A percentile compares a stretch with the other conserved stretches of the same genome.
phyloP scores from a whole-genome alignment of 306 rosid species.

The Malus domestica region ASM211411v1 NC_041789.1:32208501-32209000 shows the following conservation, averaged over 20 bases:
- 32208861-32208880: conserved; percentile 66
- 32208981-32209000: conserved; percentile 84
- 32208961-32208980: conserved; percentile 50
- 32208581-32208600: conserved; percentile 29
- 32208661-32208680: too few species aligned
- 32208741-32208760: too few species aligned
- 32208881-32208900: conserved; percentile 37
- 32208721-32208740: too few species aligned
- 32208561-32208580: conserved; percentile 36
- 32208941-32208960: conserved; percentile 29
- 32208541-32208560: conserved; percentile 44
- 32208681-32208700: too few species aligned
- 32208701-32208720: too few species aligned
- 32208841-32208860: conserved; percentile 76
- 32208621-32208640: conserved; percentile 40
- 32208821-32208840: not conserved
- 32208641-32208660: not conserved
- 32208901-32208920: conserved; percentile 15
- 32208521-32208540: conserved; percentile 20
- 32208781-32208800: too few species aligned
- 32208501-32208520: too few species aligned
- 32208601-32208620: conserved; percentile 29
- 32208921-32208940: conserved; percentile 14
- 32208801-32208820: too few species aligned
- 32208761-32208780: too few species aligned